Evolutionary conservation across 2,329 filamentous ascomycete genomes (phyloP).

Genomic region (Neofusicoccum kwambonambiense): DNA sequence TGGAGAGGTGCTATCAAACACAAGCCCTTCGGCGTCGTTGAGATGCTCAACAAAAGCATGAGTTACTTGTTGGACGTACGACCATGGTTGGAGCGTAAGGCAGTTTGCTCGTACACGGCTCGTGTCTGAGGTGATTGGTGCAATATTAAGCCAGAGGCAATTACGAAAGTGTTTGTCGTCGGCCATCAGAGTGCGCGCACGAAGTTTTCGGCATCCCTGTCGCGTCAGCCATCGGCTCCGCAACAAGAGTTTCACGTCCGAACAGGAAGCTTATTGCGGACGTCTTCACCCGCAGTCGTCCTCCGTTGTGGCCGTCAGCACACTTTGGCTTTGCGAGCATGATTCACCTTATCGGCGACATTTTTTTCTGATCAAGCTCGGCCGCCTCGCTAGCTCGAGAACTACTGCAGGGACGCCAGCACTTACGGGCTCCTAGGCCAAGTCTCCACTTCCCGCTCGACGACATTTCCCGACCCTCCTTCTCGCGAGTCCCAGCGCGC

Average conservation of each 20-base stretch:
- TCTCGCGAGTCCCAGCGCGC: not conserved
- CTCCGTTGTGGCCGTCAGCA: not conserved
- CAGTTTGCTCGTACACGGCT: slow-evolving; percentile 2
- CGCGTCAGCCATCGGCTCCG: not conserved
- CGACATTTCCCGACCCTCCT: slow-evolving; percentile 8
- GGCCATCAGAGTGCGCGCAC: not conserved
- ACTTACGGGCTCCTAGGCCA: not conserved
- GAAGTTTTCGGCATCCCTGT: slow-evolving; percentile 2
- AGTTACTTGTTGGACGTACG: slow-evolving; percentile 1
- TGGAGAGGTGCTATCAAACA: slow-evolving; percentile 11
- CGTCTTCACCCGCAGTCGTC: not conserved
- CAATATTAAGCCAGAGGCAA: slow-evolving; percentile 13
- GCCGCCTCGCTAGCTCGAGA: not conserved
- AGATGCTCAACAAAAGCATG: slow-evolving; percentile 2
- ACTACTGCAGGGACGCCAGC: slow-evolving; percentile 5
- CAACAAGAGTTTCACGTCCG: not conserved
- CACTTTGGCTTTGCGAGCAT: not conserved
- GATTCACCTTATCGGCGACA: slow-evolving; percentile 14
- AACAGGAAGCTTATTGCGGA: slow-evolving; percentile 2
- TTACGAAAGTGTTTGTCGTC: slow-evolving; percentile 14
- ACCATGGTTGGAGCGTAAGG: not conserved
- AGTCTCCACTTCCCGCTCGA: slow-evolving; percentile 13
- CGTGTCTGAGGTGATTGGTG: slow-evolving; percentile 13
- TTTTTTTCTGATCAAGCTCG: not conserved
- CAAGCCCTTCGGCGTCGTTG: not conserved